These are phyloP conservation scores for Pichia kluyveri DNA, from an alignment of 805 yeast species.

Conservation along the genomic window DNA sequence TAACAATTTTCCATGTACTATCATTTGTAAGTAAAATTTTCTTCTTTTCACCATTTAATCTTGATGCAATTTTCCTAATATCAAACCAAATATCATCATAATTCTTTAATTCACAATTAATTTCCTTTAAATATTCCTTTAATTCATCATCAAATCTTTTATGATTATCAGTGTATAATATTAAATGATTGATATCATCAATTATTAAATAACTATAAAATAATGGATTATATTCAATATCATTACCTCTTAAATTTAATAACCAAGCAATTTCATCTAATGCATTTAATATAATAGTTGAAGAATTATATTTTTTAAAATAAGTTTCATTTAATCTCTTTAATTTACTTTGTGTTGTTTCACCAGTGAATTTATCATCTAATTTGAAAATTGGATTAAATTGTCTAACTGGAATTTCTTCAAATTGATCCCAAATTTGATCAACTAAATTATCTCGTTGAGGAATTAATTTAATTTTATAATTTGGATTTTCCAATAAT, in stretches of 20 bases:
- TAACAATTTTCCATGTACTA: constrained; percentile 62
- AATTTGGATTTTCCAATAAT: constrained; percentile 17
- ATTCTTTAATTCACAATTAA: constrained; percentile 33
- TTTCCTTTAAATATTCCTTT: constrained; percentile 31
- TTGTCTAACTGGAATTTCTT: constrained; percentile 52
- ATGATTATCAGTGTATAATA: constrained; percentile 34
- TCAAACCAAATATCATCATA: constrained; percentile 40
- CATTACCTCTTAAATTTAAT: constrained; percentile 60
- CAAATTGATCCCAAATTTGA: constrained; percentile 44
- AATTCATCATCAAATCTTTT: constrained; percentile 30
- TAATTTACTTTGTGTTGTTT: constrained; percentile 49
- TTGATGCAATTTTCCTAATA: constrained; percentile 29
- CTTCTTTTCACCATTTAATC: constrained; percentile 13
- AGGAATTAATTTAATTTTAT: constrained; percentile 34
- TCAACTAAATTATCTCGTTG: constrained; percentile 41
- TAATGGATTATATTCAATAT: constrained; percentile 47
- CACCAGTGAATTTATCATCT: constrained; percentile 55
- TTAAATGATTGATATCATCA: constrained; percentile 26
- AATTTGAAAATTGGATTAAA: constrained; percentile 42
- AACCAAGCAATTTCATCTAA: constrained; percentile 91
- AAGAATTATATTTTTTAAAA: constrained; percentile 21
- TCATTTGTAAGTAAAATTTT: constrained; percentile 44
- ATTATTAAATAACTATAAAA: constrained; percentile 44
- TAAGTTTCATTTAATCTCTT: constrained; percentile 32
- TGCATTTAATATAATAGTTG: constrained; percentile 32